phyloP scores from a whole-genome alignment of 2,329 filamentous ascomycete species.

The Neofusicoccum sp. region DNA sequence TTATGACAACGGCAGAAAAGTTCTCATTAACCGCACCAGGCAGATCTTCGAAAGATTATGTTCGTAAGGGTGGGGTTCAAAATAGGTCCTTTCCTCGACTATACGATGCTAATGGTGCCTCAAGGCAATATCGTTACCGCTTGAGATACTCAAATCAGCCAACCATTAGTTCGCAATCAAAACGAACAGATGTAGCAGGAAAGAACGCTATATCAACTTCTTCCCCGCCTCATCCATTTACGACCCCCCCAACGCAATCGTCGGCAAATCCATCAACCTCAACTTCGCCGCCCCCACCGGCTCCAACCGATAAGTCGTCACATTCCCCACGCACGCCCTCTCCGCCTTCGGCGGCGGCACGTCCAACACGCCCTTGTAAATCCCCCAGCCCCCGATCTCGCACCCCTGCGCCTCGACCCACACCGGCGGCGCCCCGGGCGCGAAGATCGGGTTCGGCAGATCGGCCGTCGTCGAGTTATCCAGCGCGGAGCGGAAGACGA shows the following conservation, averaged over 20 bases:
- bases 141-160: too few relatives aligned
- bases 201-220: slow-evolving; percentile 1
- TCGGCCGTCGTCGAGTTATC: not conserved
- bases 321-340: slow-evolving; percentile 27
- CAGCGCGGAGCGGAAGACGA: slow-evolving; percentile 21
- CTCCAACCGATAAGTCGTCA: slow-evolving; percentile 30
- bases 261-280: slow-evolving; percentile 38
- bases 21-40: too few relatives aligned
- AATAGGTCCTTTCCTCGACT: too few relatives aligned
- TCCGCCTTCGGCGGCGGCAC: slow-evolving; percentile 25
- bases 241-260: not conserved
- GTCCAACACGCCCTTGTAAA: slow-evolving; percentile 31
- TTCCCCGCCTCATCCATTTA: not conserved
- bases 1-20: too few relatives aligned
- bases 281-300: slow-evolving; percentile 39
- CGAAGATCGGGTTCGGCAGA: slow-evolving; percentile 35
- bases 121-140: too few relatives aligned
- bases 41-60: too few relatives aligned
- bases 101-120: too few relatives aligned
- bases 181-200: too few relatives aligned
- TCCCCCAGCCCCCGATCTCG: slow-evolving; percentile 32
- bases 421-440: slow-evolving; percentile 30
- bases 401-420: slow-evolving; percentile 34
- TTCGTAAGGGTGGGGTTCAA: too few relatives aligned
- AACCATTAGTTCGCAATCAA: too few relatives aligned